phyloP scores from a whole-genome alignment of 1,139 yeast genomes.

The Geotrichum australiense region DNA sequence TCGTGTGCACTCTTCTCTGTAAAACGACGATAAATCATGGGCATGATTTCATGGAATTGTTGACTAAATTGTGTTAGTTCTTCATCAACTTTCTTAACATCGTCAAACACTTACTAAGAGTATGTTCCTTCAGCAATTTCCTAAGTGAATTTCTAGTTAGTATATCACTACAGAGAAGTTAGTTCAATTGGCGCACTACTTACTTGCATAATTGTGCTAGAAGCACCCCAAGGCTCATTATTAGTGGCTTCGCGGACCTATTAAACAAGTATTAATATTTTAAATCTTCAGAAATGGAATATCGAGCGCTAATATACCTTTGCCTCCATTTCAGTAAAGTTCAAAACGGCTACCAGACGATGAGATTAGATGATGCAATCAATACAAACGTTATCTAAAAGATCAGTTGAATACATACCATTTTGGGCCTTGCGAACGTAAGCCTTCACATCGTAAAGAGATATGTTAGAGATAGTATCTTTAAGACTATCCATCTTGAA shows the following conservation, averaged over 20 bases:
- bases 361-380: slow-evolving; percentile 6
- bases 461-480: slow-evolving; percentile 72
- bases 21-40: slow-evolving; percentile 44
- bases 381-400: background rate
- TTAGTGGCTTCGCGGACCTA: slow-evolving; percentile 82
- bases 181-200: slow-evolving; percentile 13
- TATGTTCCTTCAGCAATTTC: slow-evolving; percentile 94
- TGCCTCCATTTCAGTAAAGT: slow-evolving; percentile 91
- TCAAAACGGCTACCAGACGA: slow-evolving; percentile 58
- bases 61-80: slow-evolving; percentile 24
- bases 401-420: slow-evolving; percentile 34
- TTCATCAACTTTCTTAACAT: too few species aligned
- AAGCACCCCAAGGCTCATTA: slow-evolving; percentile 99
- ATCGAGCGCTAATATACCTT: slow-evolving; percentile 63
- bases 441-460: slow-evolving; percentile 92
- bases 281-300: too few species aligned
- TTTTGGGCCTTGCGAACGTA: slow-evolving; percentile 97
- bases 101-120: slow-evolving; percentile 44
- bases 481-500: slow-evolving; percentile 53
- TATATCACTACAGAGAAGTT: background rate
- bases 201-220: slow-evolving; percentile 72
- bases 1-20: slow-evolving; percentile 93
- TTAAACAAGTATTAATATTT: background rate
- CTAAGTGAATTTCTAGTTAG: slow-evolving; percentile 24
- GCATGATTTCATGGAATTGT: slow-evolving; percentile 43